phyloP scores from a whole-genome alignment of 805 yeast genomes.

The Ogataea polymorpha region DNA sequence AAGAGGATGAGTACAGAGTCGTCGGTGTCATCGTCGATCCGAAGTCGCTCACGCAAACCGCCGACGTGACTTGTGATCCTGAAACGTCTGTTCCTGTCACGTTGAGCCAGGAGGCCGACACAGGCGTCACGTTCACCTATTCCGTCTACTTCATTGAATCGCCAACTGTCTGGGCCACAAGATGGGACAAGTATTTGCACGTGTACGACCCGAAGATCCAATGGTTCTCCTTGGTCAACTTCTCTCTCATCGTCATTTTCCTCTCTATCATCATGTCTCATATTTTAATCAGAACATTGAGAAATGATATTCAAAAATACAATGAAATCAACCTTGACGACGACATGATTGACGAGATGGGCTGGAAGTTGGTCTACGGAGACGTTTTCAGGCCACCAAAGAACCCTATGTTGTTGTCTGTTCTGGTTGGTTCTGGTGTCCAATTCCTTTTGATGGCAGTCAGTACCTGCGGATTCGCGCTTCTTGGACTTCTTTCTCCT shows the following conservation, averaged over 20 bases:
- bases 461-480: slow-evolving; percentile 74
- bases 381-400: slow-evolving; percentile 89
- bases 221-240: slow-evolving; percentile 91
- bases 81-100: slow-evolving; percentile 36
- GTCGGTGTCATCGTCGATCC: slow-evolving; percentile 88
- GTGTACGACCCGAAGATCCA: slow-evolving; percentile 91
- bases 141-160: slow-evolving; percentile 72
- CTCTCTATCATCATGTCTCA: slow-evolving; percentile 77
- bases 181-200: slow-evolving; percentile 96
- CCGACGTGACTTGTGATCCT: slow-evolving; percentile 20
- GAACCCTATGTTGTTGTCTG: slow-evolving; percentile 66
- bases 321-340: slow-evolving; percentile 86
- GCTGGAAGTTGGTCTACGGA: slow-evolving; percentile 96
- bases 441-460: slow-evolving; percentile 78
- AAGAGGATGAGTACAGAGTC: slow-evolving; percentile 68
- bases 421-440: slow-evolving; percentile 82
- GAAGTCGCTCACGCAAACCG: slow-evolving; percentile 40
- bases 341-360: slow-evolving; percentile 87
- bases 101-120: slow-evolving; percentile 48
- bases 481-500: slow-evolving; percentile 87
- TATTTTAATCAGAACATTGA: slow-evolving; percentile 72
- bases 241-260: slow-evolving; percentile 74
- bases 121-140: slow-evolving; percentile 76
- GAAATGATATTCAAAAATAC: slow-evolving; percentile 81
- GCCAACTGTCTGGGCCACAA: slow-evolving; percentile 88